Conservation (phyloP, 108 stramenopile species). For the Cyclotella baltica region DNA sequence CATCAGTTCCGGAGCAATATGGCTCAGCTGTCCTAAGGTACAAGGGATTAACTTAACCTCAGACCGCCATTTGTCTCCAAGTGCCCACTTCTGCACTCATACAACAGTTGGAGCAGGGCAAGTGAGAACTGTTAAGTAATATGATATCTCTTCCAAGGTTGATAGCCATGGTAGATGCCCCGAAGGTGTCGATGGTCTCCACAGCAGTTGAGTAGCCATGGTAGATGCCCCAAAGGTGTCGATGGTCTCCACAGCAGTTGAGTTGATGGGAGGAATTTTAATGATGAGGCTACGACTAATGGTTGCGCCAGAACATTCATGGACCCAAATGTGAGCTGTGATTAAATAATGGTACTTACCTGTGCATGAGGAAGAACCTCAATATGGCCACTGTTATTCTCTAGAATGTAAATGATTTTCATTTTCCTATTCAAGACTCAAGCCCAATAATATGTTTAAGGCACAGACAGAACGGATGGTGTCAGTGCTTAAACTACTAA, state of each 20-base stretch:
- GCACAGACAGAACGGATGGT: no score
- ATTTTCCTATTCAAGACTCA: conserved; percentile 6
- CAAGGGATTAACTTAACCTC: no score
- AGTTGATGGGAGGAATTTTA: conserved; percentile 4
- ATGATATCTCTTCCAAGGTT: neutral
- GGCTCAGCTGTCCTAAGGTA: neutral
- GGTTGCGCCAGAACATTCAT: neutral
- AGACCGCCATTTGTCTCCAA: neutral
- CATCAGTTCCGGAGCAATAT: neutral
- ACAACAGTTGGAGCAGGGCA: neutral
- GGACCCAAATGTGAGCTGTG: neutral
- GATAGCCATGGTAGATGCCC: neutral
- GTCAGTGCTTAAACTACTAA: no score
- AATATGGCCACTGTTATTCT: neutral
- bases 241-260: neutral
- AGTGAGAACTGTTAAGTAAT: neutral
- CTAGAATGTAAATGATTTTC: conserved; percentile 1
- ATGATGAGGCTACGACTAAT: neutral
- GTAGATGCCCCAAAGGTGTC: neutral
- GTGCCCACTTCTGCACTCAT: neutral
- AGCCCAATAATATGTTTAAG: neutral
- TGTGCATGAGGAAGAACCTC: neutral
- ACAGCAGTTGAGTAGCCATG: neutral
- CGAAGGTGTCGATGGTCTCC: neutral
- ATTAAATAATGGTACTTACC: neutral